Conservation (phyloP, 202 grass and related monocot genomes). For the Panicum hallii region DNA sequence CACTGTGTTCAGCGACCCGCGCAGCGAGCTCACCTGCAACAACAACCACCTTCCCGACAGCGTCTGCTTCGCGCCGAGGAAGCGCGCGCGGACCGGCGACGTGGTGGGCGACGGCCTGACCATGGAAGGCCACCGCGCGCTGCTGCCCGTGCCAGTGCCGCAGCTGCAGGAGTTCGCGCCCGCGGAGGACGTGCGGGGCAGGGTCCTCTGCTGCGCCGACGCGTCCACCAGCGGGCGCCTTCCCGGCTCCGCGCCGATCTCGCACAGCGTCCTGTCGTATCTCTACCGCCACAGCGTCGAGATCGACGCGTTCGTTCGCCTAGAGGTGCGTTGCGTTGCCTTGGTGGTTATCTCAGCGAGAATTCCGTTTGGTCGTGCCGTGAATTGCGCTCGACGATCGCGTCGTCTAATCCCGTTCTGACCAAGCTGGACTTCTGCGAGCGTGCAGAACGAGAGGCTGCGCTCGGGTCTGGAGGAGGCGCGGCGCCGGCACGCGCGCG, state of each 20-base stretch:
- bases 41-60: not conserved
- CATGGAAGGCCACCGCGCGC: conserved; percentile 28
- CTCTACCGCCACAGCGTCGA: conserved; percentile 54
- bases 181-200: not conserved
- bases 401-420: not conserved
- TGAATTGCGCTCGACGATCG: not conserved
- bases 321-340: conserved; percentile 41
- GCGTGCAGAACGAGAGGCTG: conserved; percentile 57
- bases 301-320: conserved; percentile 61
- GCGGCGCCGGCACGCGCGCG: conserved; percentile 47
- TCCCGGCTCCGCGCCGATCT: not conserved
- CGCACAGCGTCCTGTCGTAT: conserved; percentile 40
- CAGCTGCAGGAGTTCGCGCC: conserved; percentile 5
- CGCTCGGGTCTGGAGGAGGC: conserved; percentile 53
- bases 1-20: conserved; percentile 52
- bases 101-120: not conserved
- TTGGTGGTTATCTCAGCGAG: not conserved
- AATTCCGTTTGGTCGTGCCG: too few species aligned
- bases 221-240: conserved; percentile 58
- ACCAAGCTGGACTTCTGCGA: not conserved
- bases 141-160: not conserved
- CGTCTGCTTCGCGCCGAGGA: conserved; percentile 32
- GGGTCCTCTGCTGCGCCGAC: conserved; percentile 37
- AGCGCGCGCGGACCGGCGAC: conserved; percentile 14
- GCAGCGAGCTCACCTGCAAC: conserved; percentile 41